Percentiles rank a stretch among this genome's conserved stretches.
Evolutionary conservation across 805 yeast species (phyloP).

Genomic region (Metschnikowia amazonensis): DNA sequence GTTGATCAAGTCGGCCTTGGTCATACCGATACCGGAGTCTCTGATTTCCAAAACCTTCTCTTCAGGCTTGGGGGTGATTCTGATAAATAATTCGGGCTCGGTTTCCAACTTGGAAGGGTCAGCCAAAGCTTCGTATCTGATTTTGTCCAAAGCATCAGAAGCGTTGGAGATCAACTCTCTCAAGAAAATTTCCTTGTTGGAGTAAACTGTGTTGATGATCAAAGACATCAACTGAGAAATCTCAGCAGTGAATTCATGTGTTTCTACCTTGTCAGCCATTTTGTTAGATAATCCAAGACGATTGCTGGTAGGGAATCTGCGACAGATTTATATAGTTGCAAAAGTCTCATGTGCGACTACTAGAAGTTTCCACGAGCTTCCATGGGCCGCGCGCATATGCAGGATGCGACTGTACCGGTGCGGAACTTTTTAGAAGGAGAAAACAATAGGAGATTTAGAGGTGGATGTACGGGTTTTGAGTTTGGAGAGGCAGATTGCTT

Average conservation of each 20-base stretch:
- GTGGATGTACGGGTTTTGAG: too few relatives aligned
- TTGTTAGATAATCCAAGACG: constrained; percentile 3
- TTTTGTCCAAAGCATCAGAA: constrained; percentile 98
- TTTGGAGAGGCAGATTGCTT: too few relatives aligned
- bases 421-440: background rate
- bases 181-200: constrained; percentile 97
- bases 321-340: constrained; percentile 12
- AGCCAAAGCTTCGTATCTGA: constrained; percentile 92
- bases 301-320: background rate
- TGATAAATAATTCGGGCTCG: constrained; percentile 94
- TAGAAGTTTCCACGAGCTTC: constrained; percentile 33
- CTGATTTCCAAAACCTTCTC: constrained; percentile 92
- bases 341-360: constrained; percentile 9
- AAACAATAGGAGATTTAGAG: too few relatives aligned
- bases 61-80: constrained; percentile 96
- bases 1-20: constrained; percentile 97
- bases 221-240: constrained; percentile 99
- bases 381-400: constrained; percentile 12
- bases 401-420: background rate
- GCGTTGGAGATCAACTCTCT: constrained; percentile 99
- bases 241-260: constrained; percentile 99
- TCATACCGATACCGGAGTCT: constrained; percentile 99
- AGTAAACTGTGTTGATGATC: constrained; percentile 99
- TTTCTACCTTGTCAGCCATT: constrained; percentile 63
- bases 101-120: constrained; percentile 90